Evolutionary conservation across 1,139 yeast species (phyloP), one percentile per base, ranked within the genome.

Genomic region (Saccharomyces hybrid): DNA sequence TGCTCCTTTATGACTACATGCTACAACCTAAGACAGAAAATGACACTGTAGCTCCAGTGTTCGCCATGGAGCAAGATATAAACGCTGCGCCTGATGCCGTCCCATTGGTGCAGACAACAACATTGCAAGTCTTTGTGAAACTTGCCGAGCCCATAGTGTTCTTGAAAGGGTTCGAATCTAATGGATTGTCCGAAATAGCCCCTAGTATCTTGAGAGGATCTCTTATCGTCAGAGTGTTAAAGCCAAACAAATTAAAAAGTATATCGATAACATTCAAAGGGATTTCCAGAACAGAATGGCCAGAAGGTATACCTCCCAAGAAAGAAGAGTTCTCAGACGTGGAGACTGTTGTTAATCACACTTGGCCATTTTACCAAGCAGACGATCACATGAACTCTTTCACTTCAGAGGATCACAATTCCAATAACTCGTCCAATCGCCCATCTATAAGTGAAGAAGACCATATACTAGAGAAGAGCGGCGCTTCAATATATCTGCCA

Each of bases 271-370:
- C 77, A 2, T 84, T 93, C 65, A 78, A 79, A 56, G 98, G 98
- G 1, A 67, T 71, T 1, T 81, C 88, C 48, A 75, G 85, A 58
- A 91, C 97, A 0, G 96, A 90, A 59, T 91, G 98, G 98, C 98
- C 98, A 2, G 98, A 91, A 65, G 98, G 97, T 0, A 88, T 91
- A 38, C 97, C 97, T 0, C 96, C 96, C 0, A 86, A 85, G 64
- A 81, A 83, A 5, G 73, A 74, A 20, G 84, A 81, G 23, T 82
- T 79, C 55, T 65, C 69, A 34, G 97, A 90, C 64, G 68, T 77
- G 26, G 79, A 78, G 57, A 86, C 81, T 55, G 67, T 90, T 9
- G 77, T 88, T 41, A 78, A 81, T 53, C 97, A 91, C 66, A 83
- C 87, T 8, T 93, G 98, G 98, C 93, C 95, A 1, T 89, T 91